Base-by-base conservation (phyloP, 2,329 filamentous ascomycete genomes). In the Ophiostoma novo-ulmi region DNA sequence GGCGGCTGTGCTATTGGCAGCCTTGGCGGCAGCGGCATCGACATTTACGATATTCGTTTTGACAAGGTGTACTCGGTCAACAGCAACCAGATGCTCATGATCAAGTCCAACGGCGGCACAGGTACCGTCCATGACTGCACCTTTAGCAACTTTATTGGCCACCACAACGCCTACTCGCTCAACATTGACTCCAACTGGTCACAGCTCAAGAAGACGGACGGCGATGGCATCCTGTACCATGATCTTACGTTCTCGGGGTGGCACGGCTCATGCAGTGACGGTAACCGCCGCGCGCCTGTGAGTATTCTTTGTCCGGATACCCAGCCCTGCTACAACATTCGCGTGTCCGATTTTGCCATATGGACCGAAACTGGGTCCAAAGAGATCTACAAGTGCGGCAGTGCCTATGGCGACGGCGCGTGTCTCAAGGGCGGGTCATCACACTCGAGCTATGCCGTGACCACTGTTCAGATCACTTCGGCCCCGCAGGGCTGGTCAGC, bases 11-110 rank as follows among this genome's bases (percentile, higher is more conserved):
- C 83, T 13, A 85, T 89, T 74, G 86, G 86, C 52, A 87, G 84
- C 4, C 80, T 89, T 1, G 65, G 64, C 7, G 77, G 44, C 44
- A 48, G 78, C 14, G 81, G 81, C 71, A 79, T 22, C 70, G 80
- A 83, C 71, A 84, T 88, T 75, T 82, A 82, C 55, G 78, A 85
- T 71, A 80, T 88, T 71, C 76, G 79, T 38, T 88, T 88, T 78
- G 79, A 80, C 74, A 86, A 88, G 75, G 76, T 88, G 72, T 88
- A 88, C 79, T 87, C 85, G 38, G 82, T 81, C 78, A 79, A 81
- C n/a, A 84, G 83, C 11, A 88, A 88, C 80, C 85, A 88, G 75
- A 88, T 88, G 85, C 82, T 84, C 77, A 86, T 87, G 85, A 83
- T 88, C 80, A 89, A 88, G 77, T 84, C 82, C 69, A 85, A 87